These are phyloP conservation scores for Wickerhamomyces sp. DNA, from an alignment of 1,139 yeast genomes.

Conservation along the genomic window DNA sequence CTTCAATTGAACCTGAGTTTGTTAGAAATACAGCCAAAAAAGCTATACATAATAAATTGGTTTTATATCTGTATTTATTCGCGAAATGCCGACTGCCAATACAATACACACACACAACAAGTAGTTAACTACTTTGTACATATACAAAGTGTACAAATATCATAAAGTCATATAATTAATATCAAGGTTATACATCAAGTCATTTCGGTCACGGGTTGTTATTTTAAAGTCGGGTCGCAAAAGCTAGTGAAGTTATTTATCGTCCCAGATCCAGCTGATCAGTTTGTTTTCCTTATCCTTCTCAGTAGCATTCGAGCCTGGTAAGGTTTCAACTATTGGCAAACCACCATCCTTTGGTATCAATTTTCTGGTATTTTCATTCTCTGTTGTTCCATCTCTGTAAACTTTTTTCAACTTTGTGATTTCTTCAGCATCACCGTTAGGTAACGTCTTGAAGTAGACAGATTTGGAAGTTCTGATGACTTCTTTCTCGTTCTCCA, in stretches of 20 bases:
- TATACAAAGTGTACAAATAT: neutral
- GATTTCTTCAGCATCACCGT: constrained; percentile 52
- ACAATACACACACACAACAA: no score
- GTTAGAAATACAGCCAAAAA: no score
- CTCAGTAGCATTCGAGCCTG: neutral
- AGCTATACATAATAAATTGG: no score
- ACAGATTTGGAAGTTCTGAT: constrained; percentile 49
- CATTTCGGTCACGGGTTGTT: no score
- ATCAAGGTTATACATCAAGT: neutral
- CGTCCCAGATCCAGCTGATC: constrained; percentile 19
- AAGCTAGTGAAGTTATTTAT: no score
- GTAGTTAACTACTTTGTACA: no score
- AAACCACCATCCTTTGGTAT: constrained; percentile 31
- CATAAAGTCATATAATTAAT: neutral
- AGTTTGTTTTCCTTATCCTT: constrained; percentile 1
- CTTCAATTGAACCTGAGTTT: no score
- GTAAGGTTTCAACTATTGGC: constrained; percentile 24
- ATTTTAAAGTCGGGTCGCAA: no score
- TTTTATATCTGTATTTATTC: no score
- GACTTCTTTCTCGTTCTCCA: constrained; percentile 32
- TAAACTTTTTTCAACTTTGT: constrained; percentile 51
- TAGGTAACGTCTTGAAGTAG: constrained; percentile 41
- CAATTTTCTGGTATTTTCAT: constrained; percentile 34
- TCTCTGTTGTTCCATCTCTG: constrained; percentile 60
- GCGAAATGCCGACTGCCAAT: no score